A percentile compares a stretch with the other conserved stretches of the same genome.
phyloP scores from a whole-genome alignment of 495 filamentous ascomycete genomes.

The Daldinia decipiens region DNA sequence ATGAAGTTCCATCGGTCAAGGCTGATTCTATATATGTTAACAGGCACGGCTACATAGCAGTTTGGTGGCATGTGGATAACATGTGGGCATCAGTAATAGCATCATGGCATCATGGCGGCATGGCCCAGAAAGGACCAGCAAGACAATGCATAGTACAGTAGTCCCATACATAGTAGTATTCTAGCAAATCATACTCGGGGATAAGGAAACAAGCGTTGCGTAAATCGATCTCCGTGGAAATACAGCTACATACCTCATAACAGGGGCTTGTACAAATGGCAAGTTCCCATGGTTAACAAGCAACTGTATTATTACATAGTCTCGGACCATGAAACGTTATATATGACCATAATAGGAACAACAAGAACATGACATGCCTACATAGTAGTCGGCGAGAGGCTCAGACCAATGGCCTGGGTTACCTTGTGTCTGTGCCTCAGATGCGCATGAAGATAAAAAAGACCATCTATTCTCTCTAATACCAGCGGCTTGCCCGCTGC shows the following conservation, averaged over 20 bases:
- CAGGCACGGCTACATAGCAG: neutral
- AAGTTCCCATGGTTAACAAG: constrained; percentile 14
- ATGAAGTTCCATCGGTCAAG: constrained; percentile 32
- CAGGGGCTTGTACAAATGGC: neutral
- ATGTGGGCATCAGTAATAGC: constrained; percentile 34
- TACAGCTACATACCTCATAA: no score
- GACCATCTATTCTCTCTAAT: neutral
- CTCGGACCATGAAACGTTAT: constrained; percentile 16
- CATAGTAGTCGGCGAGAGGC: constrained; percentile 22
- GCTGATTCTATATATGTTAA: constrained; percentile 19
- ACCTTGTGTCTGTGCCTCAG: constrained; percentile 19
- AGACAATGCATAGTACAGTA: constrained; percentile 8
- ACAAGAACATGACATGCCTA: constrained; percentile 3
- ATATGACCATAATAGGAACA: constrained; percentile 10
- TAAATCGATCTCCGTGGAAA: constrained; percentile 21
- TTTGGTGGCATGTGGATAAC: constrained; percentile 13
- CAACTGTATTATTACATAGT: constrained; percentile 13
- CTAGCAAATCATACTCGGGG: constrained; percentile 25
- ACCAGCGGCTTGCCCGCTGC: neutral
- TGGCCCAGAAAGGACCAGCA: neutral
- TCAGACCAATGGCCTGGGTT: constrained; percentile 25
- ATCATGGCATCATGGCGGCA: neutral
- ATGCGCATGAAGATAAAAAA: constrained; percentile 12
- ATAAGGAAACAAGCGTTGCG: constrained; percentile 16
- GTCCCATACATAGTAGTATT: constrained; percentile 17